Percentiles rank a stretch among this genome's conserved stretches.
These are phyloP conservation scores for Earliella scabrosa DNA, from an alignment of 1,284 basidiomycete species.

Conservation along the genomic window DNA sequence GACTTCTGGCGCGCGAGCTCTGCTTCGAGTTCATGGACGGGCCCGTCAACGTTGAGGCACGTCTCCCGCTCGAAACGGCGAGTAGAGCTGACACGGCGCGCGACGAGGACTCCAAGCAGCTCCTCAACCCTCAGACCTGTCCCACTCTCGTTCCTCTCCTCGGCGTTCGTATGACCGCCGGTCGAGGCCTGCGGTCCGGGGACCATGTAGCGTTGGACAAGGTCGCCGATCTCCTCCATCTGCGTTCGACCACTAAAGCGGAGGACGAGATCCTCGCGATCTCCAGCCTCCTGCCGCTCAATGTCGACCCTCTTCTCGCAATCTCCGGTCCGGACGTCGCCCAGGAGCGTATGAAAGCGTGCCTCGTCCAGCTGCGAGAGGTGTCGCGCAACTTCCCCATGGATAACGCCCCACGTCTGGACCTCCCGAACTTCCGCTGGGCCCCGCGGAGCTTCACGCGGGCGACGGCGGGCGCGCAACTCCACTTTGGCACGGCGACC, in stretches of 20 bases:
- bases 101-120: not conserved
- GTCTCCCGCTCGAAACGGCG: not conserved
- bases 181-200: not conserved
- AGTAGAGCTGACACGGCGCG: not conserved
- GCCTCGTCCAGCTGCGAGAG: not conserved
- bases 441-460: not conserved
- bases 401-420: not conserved
- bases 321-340: not conserved
- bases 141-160: constrained; percentile 4
- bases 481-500: not conserved
- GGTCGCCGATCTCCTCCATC: constrained; percentile 1
- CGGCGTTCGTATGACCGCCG: not conserved
- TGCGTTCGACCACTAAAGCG: constrained; percentile 10
- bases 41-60: constrained; percentile 5
- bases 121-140: not conserved
- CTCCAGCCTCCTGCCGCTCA: constrained; percentile 10
- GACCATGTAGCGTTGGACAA: not conserved
- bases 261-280: constrained; percentile 20
- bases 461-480: not conserved
- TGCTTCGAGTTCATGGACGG: constrained; percentile 20
- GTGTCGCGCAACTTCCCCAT: not conserved
- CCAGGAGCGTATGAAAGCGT: not conserved
- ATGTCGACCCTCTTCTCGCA: constrained; percentile 1
- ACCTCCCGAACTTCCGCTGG: constrained; percentile 2
- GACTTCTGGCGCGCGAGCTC: constrained; percentile 18